Percentiles rank a stretch among this genome's conserved stretches.
Conservation (phyloP, 306 rosid species). For the Quercus dentata region DNA sequence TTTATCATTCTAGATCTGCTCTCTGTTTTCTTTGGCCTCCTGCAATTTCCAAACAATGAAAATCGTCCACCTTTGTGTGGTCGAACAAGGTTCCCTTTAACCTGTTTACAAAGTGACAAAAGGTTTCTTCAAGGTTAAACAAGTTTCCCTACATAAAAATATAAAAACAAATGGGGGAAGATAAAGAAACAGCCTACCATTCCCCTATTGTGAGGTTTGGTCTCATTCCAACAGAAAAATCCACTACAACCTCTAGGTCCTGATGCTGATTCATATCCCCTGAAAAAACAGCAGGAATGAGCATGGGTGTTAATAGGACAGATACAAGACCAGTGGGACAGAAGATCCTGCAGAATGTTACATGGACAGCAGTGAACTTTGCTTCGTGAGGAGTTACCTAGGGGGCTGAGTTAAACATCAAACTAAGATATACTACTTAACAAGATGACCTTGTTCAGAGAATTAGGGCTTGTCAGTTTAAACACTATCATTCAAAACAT, state of each 20-base stretch:
- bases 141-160: not conserved
- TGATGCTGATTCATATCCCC: slow-evolving; percentile 82
- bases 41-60: slow-evolving; percentile 76
- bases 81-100: slow-evolving; percentile 54
- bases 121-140: slow-evolving; percentile 11
- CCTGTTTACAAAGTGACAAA: slow-evolving; percentile 36
- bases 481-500: not conserved
- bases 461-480: not conserved
- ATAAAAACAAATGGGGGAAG: not conserved
- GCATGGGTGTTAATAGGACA: not conserved
- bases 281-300: slow-evolving; percentile 25
- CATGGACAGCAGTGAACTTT: not conserved
- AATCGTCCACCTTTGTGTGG: slow-evolving; percentile 46
- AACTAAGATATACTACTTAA: not conserved
- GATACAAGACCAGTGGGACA: not conserved
- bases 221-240: slow-evolving; percentile 71
- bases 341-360: not conserved
- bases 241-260: slow-evolving; percentile 70
- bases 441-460: not conserved
- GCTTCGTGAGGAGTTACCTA: not conserved
- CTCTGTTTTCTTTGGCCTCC: slow-evolving; percentile 55
- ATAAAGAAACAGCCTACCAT: slow-evolving; percentile 47
- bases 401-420: not conserved
- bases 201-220: slow-evolving; percentile 49
- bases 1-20: slow-evolving; percentile 34